Percentiles rank a stretch among this genome's conserved stretches.
phyloP scores from a whole-genome alignment of 1,284 basidiomycete species.

The Boletellus sp. region DNA sequence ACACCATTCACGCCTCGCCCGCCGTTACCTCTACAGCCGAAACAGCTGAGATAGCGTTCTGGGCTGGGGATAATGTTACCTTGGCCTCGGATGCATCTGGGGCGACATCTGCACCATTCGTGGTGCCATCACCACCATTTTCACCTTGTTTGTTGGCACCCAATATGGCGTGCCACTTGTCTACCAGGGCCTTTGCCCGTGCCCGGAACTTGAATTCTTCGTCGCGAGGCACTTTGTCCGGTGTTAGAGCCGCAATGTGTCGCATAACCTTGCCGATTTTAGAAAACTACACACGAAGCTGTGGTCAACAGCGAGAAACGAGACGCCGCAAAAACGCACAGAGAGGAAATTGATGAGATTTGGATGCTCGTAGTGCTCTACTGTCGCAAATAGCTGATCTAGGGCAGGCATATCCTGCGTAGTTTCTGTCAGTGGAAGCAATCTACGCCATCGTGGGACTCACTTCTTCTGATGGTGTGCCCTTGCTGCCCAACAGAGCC shows the following conservation, averaged over 20 bases:
- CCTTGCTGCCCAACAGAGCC: constrained; percentile 64
- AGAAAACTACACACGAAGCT: constrained; percentile 58
- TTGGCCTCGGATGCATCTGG: constrained; percentile 25
- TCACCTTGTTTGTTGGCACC: constrained; percentile 44
- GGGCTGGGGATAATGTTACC: constrained; percentile 21
- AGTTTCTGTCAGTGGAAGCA: constrained; percentile 10
- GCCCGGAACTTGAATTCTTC: constrained; percentile 84
- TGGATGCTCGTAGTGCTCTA: constrained; percentile 83
- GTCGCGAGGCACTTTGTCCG: constrained; percentile 74
- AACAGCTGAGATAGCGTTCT: constrained; percentile 26
- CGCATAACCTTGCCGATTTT: constrained; percentile 99
- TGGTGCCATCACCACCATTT: constrained; percentile 33
- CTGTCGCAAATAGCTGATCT: constrained; percentile 75
- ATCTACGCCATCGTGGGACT: constrained; percentile 9
- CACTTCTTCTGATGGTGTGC: constrained; percentile 46
- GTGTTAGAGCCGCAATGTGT: constrained; percentile 74
- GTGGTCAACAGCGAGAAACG: constrained; percentile 18
- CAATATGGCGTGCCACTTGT: constrained; percentile 69
- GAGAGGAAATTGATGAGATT: constrained; percentile 82
- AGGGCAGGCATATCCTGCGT: constrained; percentile 73
- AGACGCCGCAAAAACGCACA: constrained; percentile 42
- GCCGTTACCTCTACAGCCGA: constrained; percentile 43
- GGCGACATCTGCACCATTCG: constrained; percentile 29
- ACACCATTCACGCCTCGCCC: constrained; percentile 40
- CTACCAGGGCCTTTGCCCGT: constrained; percentile 70